These are phyloP conservation scores for Myochromella boudieri DNA, from an alignment of 768 basidiomycete species.

Conservation along the genomic window DNA sequence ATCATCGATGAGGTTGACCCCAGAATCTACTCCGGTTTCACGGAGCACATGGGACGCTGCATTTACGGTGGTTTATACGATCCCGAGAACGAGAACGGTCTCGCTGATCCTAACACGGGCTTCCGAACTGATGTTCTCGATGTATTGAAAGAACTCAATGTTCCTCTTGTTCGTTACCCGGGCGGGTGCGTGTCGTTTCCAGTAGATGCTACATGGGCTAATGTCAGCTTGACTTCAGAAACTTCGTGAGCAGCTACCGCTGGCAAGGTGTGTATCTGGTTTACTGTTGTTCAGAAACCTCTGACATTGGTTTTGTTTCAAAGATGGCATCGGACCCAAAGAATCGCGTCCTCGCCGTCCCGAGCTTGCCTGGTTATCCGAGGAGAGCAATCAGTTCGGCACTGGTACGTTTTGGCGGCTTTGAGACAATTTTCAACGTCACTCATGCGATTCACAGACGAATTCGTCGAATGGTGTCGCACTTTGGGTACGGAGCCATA, in stretches of 20 bases:
- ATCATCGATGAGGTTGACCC: conserved; percentile 44
- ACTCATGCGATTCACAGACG: conserved; percentile 21
- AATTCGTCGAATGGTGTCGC: conserved; percentile 58
- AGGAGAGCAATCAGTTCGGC: conserved; percentile 63
- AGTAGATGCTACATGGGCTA: background rate
- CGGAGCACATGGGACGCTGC: conserved; percentile 60
- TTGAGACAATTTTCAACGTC: background rate
- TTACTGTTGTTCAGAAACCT: background rate
- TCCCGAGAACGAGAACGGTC: conserved; percentile 33
- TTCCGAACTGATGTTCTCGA: conserved; percentile 52
- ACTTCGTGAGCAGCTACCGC: conserved; percentile 54
- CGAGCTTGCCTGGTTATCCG: conserved; percentile 60
- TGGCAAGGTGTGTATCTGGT: conserved; percentile 40
- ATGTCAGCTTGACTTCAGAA: conserved; percentile 25
- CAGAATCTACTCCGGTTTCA: conserved; percentile 60
- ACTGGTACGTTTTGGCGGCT: conserved; percentile 32
- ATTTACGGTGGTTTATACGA: conserved; percentile 52
- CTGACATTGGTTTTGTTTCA: background rate
- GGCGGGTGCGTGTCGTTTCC: conserved; percentile 37
- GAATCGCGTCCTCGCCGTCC: conserved; percentile 49
- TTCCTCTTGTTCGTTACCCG: conserved; percentile 53
- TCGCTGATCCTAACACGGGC: conserved; percentile 39
- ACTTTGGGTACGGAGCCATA: conserved; percentile 53
- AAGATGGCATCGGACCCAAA: conserved; percentile 55
- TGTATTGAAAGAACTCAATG: conserved; percentile 42